Evolutionary conservation across 1,139 yeast genomes (phyloP), one percentile per base, ranked within the genome.

Genomic region (Nakaseomyces glabratus): DNA sequence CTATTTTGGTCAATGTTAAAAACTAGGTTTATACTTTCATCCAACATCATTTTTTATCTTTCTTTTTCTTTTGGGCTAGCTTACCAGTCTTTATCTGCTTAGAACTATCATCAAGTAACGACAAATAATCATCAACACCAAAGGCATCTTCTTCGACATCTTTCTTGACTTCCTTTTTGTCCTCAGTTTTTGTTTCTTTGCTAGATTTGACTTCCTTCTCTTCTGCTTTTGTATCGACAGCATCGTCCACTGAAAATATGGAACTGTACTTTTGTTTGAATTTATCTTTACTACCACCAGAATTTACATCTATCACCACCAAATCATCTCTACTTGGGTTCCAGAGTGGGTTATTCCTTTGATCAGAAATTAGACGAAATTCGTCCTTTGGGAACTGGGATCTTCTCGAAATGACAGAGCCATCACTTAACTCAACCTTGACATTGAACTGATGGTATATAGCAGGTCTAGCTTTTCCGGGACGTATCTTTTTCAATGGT

Each of bases 331-430:
- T 73, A 45, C 82, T 71, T 35, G 90, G 86, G 60, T 90, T 90
- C 95, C 96, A 90, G 35, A 80, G 62, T 21, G 82, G 73, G 50
- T 74, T 76, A 54, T 82, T 84, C 61, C 95, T 74, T 65, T 82
- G 94, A 61, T 90, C 98, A 36, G 76, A 74, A 49, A 90, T 73
- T 73, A 85, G 75, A 60, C 93, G 69, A 54, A 84, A 68, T 55
- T 90, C 95, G 38, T 73, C 80, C 52, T 85, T 81, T 5, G 98
- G 97, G 39, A 76, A 86, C 47, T 82, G 95, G 1, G 95, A 77
- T 51, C 84, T 70, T 61, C 98, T 72, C 24, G 66, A 67, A 24
- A 85, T 68, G 1, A 93, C 94, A 20, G 95, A 81, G 2, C 98
- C 98, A 57, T 90, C 97, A 48, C 93, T 80, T 39, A 88, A 69